phyloP scores from a whole-genome alignment of 257 asterid genomes.

The Marsdenia floribunda region DNA sequence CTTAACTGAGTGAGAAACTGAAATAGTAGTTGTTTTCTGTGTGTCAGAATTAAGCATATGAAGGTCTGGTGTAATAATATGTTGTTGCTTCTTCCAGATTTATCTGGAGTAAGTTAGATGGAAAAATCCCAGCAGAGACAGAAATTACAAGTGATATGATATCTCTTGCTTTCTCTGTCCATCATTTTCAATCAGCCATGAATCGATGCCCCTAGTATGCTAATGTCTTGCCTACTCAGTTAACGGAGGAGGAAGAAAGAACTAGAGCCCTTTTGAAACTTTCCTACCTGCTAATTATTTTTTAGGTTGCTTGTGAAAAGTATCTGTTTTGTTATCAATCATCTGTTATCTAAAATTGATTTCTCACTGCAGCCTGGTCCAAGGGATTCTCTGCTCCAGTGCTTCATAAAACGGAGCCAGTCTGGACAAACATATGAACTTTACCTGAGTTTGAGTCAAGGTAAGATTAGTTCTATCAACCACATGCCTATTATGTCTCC shows the following conservation, averaged over 20 bases:
- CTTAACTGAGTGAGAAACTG: neutral
- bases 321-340: neutral
- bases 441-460: constrained; percentile 68
- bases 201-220: neutral
- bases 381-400: constrained; percentile 64
- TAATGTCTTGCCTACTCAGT: neutral
- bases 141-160: neutral
- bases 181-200: neutral
- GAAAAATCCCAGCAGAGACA: neutral
- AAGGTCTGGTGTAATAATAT: neutral
- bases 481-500: constrained; percentile 1
- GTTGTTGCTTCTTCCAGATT: neutral
- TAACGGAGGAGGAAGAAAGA: too few relatives aligned
- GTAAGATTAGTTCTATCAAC: constrained; percentile 26
- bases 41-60: neutral
- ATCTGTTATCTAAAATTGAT: constrained; percentile 8
- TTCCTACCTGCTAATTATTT: neutral
- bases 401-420: constrained; percentile 79
- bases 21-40: neutral
- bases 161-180: neutral
- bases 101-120: neutral
- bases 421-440: constrained; percentile 63
- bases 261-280: neutral
- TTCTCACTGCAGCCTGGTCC: constrained; percentile 85
- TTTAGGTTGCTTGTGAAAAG: neutral